Percentiles rank a stretch among this genome's conserved stretches.
phyloP scores from a whole-genome alignment of 805 yeast genomes.

The Blastobotrys attinorum region DNA sequence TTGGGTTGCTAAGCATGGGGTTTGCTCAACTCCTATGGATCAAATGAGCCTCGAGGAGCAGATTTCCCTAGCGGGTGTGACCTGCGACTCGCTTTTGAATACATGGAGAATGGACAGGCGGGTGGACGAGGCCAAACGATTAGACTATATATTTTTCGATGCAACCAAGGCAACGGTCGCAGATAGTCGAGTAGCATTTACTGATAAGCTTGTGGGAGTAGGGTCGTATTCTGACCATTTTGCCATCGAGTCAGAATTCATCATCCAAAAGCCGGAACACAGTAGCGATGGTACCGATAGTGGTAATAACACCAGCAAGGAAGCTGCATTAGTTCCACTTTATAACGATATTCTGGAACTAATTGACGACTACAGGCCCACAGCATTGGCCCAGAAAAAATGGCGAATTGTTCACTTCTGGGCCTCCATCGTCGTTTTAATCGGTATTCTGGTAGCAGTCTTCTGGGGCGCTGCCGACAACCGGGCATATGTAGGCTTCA shows the following conservation, averaged over 20 bases:
- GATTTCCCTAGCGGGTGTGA: conserved; percentile 65
- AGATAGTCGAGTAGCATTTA: conserved; percentile 65
- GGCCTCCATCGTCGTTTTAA: conserved; percentile 41
- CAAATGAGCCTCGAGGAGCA: conserved; percentile 51
- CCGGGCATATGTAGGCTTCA: conserved; percentile 56
- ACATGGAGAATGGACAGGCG: conserved; percentile 64
- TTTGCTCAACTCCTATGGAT: conserved; percentile 34
- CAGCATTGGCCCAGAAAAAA: conserved; percentile 48
- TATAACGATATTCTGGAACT: conserved; percentile 44
- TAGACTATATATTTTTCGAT: conserved; percentile 85
- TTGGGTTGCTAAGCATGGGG: conserved; percentile 66
- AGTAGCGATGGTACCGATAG: background rate
- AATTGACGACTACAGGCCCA: conserved; percentile 42
- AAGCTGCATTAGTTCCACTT: conserved; percentile 11
- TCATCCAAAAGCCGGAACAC: conserved; percentile 1
- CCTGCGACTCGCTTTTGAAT: conserved; percentile 82
- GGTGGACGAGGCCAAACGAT: conserved; percentile 68
- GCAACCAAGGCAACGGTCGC: conserved; percentile 42
- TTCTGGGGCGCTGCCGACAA: conserved; percentile 49
- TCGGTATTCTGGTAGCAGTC: conserved; percentile 48
- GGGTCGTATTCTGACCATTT: conserved; percentile 92
- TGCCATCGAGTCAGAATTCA: conserved; percentile 37
- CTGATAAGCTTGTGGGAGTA: conserved; percentile 55
- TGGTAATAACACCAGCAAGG: background rate
- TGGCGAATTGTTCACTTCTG: conserved; percentile 65